Conservation (phyloP, 345 rosid species). For the Chamaenerion angustifolium region DNA sequence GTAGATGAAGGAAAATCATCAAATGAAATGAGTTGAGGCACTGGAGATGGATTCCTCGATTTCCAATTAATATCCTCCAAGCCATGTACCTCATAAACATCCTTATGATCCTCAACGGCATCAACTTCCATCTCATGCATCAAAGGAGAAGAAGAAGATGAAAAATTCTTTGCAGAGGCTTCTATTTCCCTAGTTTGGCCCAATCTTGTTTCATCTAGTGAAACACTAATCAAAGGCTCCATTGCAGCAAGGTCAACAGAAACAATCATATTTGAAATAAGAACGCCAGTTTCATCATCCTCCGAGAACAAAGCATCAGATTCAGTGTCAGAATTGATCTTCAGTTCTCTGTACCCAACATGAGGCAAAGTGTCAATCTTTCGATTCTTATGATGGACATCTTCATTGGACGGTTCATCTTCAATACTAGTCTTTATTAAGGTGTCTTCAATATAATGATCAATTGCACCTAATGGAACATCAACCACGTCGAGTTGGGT, state of each 20-base stretch:
- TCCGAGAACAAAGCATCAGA: conserved; percentile 31
- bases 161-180: conserved; percentile 9
- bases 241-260: too few relatives aligned
- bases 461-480: too few relatives aligned
- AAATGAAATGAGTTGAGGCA: conserved; percentile 26
- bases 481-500: too few relatives aligned
- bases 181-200: conserved; percentile 23
- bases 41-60: conserved; percentile 4
- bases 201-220: conserved; percentile 19
- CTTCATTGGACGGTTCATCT: too few relatives aligned
- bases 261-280: too few relatives aligned
- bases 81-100: conserved; percentile 11
- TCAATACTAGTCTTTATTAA: too few relatives aligned
- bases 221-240: too few relatives aligned
- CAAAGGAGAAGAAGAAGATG: background rate
- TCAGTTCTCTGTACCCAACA: conserved; percentile 59
- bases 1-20: conserved; percentile 20
- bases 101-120: conserved; percentile 8
- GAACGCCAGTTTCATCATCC: conserved; percentile 9
- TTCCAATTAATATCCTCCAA: conserved; percentile 31
- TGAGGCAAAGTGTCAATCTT: conserved; percentile 33
- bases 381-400: conserved; percentile 6
- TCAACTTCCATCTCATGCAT: conserved; percentile 14
- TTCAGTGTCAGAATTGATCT: conserved; percentile 50
- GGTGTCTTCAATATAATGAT: too few relatives aligned